Evolutionary conservation across 306 rosid genomes (phyloP).

Genomic region (Ormosia semicastrata): DNA sequence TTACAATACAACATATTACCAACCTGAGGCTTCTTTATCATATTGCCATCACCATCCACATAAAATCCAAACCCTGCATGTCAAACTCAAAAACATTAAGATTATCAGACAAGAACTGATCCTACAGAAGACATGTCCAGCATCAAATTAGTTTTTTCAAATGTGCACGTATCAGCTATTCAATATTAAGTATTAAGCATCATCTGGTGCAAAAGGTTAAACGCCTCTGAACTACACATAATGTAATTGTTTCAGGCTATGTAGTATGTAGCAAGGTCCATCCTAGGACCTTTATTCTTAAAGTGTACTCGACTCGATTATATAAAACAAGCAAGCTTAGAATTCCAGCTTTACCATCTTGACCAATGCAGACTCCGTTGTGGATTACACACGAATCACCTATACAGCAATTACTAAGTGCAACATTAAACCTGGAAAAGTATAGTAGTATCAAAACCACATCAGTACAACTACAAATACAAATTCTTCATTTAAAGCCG

Average conservation of each 20-base stretch:
- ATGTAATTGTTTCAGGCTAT: slow-evolving; percentile 4
- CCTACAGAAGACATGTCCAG: background rate
- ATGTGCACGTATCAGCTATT: background rate
- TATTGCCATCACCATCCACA: slow-evolving; percentile 67
- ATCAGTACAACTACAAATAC: background rate
- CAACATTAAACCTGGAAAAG: slow-evolving; percentile 68
- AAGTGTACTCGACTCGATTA: background rate
- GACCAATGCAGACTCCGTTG: slow-evolving; percentile 91
- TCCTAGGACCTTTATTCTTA: background rate
- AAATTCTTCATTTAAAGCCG: background rate
- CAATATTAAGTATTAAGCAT: background rate
- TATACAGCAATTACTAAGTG: slow-evolving; percentile 71
- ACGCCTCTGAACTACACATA: background rate
- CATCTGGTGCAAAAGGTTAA: background rate
- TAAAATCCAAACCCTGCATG: slow-evolving; percentile 82
- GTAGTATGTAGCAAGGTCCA: background rate
- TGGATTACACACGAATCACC: slow-evolving; percentile 87
- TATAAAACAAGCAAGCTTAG: slow-evolving; percentile 19
- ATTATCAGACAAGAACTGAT: background rate
- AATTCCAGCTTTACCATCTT: slow-evolving; percentile 70
- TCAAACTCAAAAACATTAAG: slow-evolving; percentile 24
- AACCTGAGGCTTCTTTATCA: slow-evolving; percentile 95
- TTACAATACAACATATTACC: slow-evolving; percentile 21
- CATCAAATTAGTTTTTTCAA: slow-evolving; percentile 11
- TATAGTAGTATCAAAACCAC: background rate